Conservation (phyloP, 2,329 filamentous ascomycete genomes). For the Xylariaceae sp. region DNA sequence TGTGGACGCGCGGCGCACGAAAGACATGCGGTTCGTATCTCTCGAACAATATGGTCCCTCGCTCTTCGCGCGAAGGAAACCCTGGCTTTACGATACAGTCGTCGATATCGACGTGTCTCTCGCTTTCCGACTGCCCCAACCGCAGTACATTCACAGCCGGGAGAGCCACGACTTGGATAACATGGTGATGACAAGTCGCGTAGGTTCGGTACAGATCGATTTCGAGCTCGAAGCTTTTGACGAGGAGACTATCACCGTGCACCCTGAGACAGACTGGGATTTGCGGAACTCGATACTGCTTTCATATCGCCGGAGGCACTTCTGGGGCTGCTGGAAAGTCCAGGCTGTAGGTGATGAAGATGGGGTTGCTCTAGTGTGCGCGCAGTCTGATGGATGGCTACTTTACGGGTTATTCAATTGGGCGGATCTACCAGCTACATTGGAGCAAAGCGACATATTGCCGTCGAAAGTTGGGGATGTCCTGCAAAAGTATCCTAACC, state of each 20-base stretch:
- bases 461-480: constrained; percentile 20
- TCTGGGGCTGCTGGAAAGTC: constrained; percentile 24
- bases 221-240: constrained; percentile 21
- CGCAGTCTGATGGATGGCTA: constrained; percentile 19
- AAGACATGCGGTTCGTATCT: constrained; percentile 19
- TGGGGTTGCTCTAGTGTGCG: constrained; percentile 22
- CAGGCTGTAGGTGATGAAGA: constrained; percentile 10
- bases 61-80: constrained; percentile 21
- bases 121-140: constrained; percentile 15
- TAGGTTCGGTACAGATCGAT: constrained; percentile 19
- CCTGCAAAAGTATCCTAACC: constrained; percentile 12
- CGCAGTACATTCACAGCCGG: constrained; percentile 22
- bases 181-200: constrained; percentile 18
- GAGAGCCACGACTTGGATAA: constrained; percentile 16
- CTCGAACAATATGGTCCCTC: constrained; percentile 23
- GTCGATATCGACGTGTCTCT: constrained; percentile 22
- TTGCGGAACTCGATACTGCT: constrained; percentile 23
- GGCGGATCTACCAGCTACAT: constrained; percentile 11
- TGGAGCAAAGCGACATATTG: constrained; percentile 16
- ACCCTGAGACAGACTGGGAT: constrained; percentile 23
- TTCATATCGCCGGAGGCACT: constrained; percentile 21
- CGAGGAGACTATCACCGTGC: constrained; percentile 13
- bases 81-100: constrained; percentile 17
- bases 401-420: constrained; percentile 21
- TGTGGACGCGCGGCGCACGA: constrained; percentile 20